Conservation (phyloP, 768 basidiomycete species). For the Xanthoconium purpureum region DNA sequence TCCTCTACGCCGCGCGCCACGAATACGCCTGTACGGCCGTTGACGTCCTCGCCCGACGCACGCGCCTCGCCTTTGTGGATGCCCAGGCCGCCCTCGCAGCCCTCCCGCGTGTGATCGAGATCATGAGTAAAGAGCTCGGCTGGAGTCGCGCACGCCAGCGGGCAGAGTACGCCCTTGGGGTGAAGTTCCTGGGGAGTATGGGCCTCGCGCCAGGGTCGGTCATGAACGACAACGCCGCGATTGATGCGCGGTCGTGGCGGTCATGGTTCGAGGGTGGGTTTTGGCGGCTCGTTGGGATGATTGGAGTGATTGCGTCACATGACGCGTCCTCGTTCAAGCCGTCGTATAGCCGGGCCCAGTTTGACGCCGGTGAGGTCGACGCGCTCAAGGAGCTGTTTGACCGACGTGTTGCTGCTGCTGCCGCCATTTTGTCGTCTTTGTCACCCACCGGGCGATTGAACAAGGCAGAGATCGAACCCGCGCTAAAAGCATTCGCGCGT, state of each 20-base stretch:
- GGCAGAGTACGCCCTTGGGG: conserved; percentile 55
- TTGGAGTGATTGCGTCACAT: not conserved
- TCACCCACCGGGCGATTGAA: conserved; percentile 31
- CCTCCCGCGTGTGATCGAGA: conserved; percentile 83
- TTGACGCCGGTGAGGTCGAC: conserved; percentile 50
- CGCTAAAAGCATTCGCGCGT: conserved; percentile 43
- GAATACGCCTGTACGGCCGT: conserved; percentile 93
- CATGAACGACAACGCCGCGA: not conserved
- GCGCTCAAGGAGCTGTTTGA: conserved; percentile 40
- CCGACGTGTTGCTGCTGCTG: conserved; percentile 1
- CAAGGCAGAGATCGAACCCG: conserved; percentile 39
- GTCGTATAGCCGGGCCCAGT: conserved; percentile 49
- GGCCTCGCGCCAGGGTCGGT: conserved; percentile 56
- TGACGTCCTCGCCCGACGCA: conserved; percentile 90
- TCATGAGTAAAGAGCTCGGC: conserved; percentile 82
- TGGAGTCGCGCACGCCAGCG: conserved; percentile 66
- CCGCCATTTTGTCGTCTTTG: not conserved
- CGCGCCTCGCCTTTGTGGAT: conserved; percentile 93
- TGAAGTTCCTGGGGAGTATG: conserved; percentile 79
- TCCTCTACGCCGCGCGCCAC: conserved; percentile 80
- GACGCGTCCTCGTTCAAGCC: conserved; percentile 10
- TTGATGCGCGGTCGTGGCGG: conserved; percentile 12
- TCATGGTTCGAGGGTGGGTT: conserved; percentile 16
- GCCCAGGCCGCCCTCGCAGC: conserved; percentile 79
- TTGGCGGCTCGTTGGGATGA: conserved; percentile 25